Percentiles rank a stretch among this genome's conserved stretches.
Conservation (phyloP, 163 green algal genomes). For the Scenedesmus sp. region DNA sequence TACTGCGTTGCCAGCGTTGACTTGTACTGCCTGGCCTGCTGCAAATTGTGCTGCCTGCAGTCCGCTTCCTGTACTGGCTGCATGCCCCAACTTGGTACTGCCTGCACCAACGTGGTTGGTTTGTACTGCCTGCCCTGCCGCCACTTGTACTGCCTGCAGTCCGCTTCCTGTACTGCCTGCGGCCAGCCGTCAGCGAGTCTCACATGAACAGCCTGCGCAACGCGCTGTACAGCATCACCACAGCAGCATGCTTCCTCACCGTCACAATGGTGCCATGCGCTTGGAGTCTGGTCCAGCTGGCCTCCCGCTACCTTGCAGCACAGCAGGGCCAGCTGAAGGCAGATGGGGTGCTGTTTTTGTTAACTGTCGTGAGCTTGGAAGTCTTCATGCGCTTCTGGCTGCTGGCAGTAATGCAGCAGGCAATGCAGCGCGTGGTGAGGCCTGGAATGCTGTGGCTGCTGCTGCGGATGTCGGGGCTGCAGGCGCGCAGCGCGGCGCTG, state of each 20-base stretch:
- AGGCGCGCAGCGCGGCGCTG: not conserved
- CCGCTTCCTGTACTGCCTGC: slow-evolving; percentile 48
- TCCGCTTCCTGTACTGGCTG: not conserved
- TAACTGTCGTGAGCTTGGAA: slow-evolving; percentile 35
- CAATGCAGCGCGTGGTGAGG: slow-evolving; percentile 15
- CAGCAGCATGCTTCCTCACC: slow-evolving; percentile 38
- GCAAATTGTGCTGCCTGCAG: not conserved
- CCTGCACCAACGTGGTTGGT: not conserved
- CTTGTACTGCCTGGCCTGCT: not conserved
- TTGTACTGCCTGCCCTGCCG: not conserved
- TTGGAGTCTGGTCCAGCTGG: slow-evolving; percentile 47
- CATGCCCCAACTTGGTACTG: not conserved
- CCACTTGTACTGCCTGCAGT: slow-evolving; percentile 32
- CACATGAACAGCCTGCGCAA: slow-evolving; percentile 8
- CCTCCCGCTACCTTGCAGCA: not conserved
- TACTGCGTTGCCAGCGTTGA: not conserved
- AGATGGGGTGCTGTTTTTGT: slow-evolving; percentile 8
- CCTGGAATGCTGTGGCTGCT: slow-evolving; percentile 40
- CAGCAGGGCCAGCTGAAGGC: not conserved
- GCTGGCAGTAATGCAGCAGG: slow-evolving; percentile 37
- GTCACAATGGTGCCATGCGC: slow-evolving; percentile 44
- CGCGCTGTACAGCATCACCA: slow-evolving; percentile 43
- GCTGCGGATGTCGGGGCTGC: not conserved
- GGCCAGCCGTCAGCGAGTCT: not conserved
- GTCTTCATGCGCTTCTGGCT: slow-evolving; percentile 55